Conservation (phyloP, 352 stramenopile species). For the Phytopythium mirpurense region DNA sequence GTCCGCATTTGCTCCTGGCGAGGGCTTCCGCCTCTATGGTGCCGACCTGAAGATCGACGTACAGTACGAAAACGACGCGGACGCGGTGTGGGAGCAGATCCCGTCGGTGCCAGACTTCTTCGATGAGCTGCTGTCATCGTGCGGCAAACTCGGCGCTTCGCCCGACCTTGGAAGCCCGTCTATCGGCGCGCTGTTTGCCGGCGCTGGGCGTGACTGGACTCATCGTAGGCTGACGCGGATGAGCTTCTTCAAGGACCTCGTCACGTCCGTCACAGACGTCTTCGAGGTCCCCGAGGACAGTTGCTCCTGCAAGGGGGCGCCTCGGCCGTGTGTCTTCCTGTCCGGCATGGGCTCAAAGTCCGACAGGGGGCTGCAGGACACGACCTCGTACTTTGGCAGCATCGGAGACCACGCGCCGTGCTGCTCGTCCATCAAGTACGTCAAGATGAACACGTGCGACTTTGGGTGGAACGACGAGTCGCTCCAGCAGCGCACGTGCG, state of each 20-base stretch:
- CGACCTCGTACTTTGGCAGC: slow-evolving; percentile 25
- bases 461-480: slow-evolving; percentile 26
- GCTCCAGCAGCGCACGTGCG: slow-evolving; percentile 31
- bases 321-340: slow-evolving; percentile 40
- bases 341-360: slow-evolving; percentile 25
- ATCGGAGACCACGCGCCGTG: slow-evolving; percentile 35
- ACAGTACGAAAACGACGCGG: slow-evolving; percentile 19
- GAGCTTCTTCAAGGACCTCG: background rate
- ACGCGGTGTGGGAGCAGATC: slow-evolving; percentile 8
- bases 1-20: slow-evolving; percentile 1
- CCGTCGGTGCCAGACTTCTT: slow-evolving; percentile 14
- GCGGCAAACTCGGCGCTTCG: slow-evolving; percentile 14
- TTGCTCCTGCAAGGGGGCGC: slow-evolving; percentile 8
- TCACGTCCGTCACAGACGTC: slow-evolving; percentile 12
- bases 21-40: slow-evolving; percentile 34
- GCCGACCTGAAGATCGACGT: slow-evolving; percentile 38
- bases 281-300: slow-evolving; percentile 21
- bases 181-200: background rate
- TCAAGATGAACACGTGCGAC: slow-evolving; percentile 31
- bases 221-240: background rate
- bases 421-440: slow-evolving; percentile 38
- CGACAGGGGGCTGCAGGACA: too few relatives aligned
- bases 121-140: slow-evolving; percentile 8
- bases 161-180: background rate
- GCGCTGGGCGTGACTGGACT: background rate